These are phyloP conservation scores for Hypoxylon fragiforme DNA, from an alignment of 495 filamentous ascomycete species.

Conservation along the genomic window DNA sequence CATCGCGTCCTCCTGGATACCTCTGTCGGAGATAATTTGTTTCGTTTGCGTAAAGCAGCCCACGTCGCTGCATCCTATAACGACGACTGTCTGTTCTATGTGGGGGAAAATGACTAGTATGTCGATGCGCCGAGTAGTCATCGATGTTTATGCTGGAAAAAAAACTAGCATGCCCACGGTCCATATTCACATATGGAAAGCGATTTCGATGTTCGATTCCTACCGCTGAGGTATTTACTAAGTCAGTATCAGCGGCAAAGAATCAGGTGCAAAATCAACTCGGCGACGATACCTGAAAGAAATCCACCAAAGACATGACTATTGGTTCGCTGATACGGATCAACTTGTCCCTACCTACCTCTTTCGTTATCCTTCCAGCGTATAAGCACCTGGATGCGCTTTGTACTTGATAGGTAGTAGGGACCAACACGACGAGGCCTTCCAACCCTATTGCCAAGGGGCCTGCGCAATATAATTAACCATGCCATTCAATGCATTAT, in stretches of 20 bases:
- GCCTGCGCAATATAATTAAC: constrained; percentile 39
- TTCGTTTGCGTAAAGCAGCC: too few relatives aligned
- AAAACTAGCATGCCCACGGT: not conserved
- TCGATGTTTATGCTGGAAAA: not conserved
- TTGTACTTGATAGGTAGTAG: constrained; percentile 7
- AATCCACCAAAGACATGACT: constrained; percentile 1
- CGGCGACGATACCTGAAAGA: constrained; percentile 4
- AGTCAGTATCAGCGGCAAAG: constrained; percentile 7
- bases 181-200: constrained; percentile 3
- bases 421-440: constrained; percentile 1
- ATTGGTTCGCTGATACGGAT: constrained; percentile 2
- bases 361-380: constrained; percentile 4
- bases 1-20: constrained; percentile 13
- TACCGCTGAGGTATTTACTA: constrained; percentile 12
- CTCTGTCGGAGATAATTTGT: not conserved
- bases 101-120: not conserved
- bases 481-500: constrained; percentile 38
- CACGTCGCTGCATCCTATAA: too few relatives aligned
- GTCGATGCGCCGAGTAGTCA: constrained; percentile 14
- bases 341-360: constrained; percentile 8
- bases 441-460: constrained; percentile 32
- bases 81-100: constrained; percentile 4
- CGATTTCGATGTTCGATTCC: not conserved
- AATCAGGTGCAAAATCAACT: not conserved
- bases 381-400: constrained; percentile 6